Conservation (phyloP, 768 basidiomycete species). For the Udeniomyces megalosporus region DNA sequence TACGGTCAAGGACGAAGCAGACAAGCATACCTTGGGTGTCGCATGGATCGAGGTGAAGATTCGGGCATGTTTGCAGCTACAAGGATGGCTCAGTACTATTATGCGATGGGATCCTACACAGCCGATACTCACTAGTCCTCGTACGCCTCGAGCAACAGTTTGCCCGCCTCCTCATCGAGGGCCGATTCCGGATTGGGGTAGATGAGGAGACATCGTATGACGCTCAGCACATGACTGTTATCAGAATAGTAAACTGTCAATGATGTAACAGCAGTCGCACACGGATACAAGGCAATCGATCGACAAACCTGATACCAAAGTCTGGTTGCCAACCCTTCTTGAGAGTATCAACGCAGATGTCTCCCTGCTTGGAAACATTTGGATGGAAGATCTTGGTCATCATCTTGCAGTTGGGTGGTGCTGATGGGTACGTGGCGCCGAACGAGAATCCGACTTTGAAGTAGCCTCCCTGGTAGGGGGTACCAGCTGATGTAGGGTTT, state of each 20-base stretch:
- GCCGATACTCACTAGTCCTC: slow-evolving; percentile 41
- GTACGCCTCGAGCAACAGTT: slow-evolving; percentile 72
- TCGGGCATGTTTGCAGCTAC: slow-evolving; percentile 42
- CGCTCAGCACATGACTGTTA: slow-evolving; percentile 17
- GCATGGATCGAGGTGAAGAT: slow-evolving; percentile 87
- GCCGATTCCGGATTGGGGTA: slow-evolving; percentile 95
- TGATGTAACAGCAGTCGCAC: not conserved
- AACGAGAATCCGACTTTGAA: slow-evolving; percentile 69
- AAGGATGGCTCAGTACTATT: not conserved
- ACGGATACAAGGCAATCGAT: slow-evolving; percentile 43
- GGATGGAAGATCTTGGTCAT: slow-evolving; percentile 94
- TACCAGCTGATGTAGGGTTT: slow-evolving; percentile 36
- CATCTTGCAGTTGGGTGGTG: slow-evolving; percentile 83
- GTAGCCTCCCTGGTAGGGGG: slow-evolving; percentile 55
- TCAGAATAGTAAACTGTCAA: not conserved
- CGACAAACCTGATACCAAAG: slow-evolving; percentile 61
- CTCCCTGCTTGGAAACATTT: slow-evolving; percentile 73
- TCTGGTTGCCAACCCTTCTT: slow-evolving; percentile 94
- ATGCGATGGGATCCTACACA: slow-evolving; percentile 22
- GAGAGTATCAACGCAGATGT: slow-evolving; percentile 92
- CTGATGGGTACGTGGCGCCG: slow-evolving; percentile 81
- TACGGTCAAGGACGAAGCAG: not conserved
- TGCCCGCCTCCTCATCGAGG: slow-evolving; percentile 88
- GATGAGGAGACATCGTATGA: slow-evolving; percentile 87
- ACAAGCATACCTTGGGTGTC: slow-evolving; percentile 45